phyloP scores from a whole-genome alignment of 257 asterid species.

The Nicotiana otophora region DNA sequence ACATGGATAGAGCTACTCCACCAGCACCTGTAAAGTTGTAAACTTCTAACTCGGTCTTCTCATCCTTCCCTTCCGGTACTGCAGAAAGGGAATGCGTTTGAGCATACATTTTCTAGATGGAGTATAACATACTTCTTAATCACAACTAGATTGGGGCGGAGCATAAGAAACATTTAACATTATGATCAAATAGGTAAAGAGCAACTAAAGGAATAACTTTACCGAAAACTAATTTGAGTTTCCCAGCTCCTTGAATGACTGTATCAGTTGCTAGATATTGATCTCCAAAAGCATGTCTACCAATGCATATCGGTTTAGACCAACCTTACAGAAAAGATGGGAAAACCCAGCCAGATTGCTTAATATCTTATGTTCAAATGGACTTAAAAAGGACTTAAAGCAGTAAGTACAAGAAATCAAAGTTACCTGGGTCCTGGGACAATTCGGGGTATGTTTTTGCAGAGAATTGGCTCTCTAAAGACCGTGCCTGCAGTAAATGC shows the following conservation, averaged over 20 bases:
- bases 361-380: too few relatives aligned
- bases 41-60: slow-evolving; percentile 67
- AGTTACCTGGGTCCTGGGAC: slow-evolving; percentile 88
- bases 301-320: slow-evolving; percentile 92
- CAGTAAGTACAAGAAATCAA: too few relatives aligned
- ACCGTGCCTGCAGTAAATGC: slow-evolving; percentile 60
- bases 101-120: too few relatives aligned
- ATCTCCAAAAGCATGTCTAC: slow-evolving; percentile 96
- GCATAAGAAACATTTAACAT: too few relatives aligned
- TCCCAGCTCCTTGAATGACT: slow-evolving; percentile 55
- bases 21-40: slow-evolving; percentile 85
- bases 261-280: slow-evolving; percentile 93
- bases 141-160: too few relatives aligned
- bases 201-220: neutral
- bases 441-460: slow-evolving; percentile 86
- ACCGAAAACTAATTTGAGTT: slow-evolving; percentile 90
- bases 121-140: too few relatives aligned
- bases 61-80: slow-evolving; percentile 86
- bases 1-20: slow-evolving; percentile 94
- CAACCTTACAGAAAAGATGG: slow-evolving; percentile 45
- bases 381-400: too few relatives aligned
- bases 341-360: too few relatives aligned
- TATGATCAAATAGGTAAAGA: too few relatives aligned
- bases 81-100: neutral
- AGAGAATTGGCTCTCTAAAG: slow-evolving; percentile 87